Base-by-base conservation (phyloP, 2,329 filamentous ascomycete species). In the Trichoderma lentiforme region DNA sequence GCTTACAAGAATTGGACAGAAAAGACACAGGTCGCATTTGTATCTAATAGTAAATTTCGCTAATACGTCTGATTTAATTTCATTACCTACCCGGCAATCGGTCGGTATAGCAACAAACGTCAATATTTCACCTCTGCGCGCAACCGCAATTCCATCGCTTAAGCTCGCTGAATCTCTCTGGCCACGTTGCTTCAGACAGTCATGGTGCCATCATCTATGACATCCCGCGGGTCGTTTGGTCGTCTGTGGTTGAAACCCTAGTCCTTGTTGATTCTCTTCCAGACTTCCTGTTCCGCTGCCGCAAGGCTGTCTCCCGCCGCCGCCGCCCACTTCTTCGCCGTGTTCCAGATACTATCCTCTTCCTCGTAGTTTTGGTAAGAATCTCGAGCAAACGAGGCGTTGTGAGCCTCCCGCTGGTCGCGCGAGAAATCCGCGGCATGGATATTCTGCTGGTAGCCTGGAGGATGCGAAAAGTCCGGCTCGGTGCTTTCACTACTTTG, bases 221-320 rank as follows among this genome's bases (percentile, higher is more conserved):
- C 11, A 53, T 53, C n/a, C 47, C 0, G n/a, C 11, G 47, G 21
- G 24, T 53, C 28, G 21, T 21, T 21, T 34, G 9, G 18, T 18
- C 43, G 47, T 58, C 43, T 47, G 53, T 14, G 30, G 26, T 36
- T 15, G 47, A 11, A 36, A 18, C 30, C 21, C 64, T 83, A 86
- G 62, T 86, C 83, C 80, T 88, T 89, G 80, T 89, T 90, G 77
- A 91, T 88, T 77, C 84, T 86, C 80, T 85, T 86, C 89, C 89
- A 91, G 28, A 91, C 85, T 79, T 90, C 88, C 65, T 82, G 83
- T 82, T 91, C 89, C 15, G 87, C 88, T 15, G 85, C 86, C 9
- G 85, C 86, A 32, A 91, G 79, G 77, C 85, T 88, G 73, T 86
- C 85, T 65, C 89, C 88, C 7, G 88, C 89, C 39, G 84, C 84